A percentile compares a stretch with the other conserved stretches of the same genome.
Conservation (phyloP, 2,329 filamentous ascomycete species). For the Didymella keratinophila region DNA sequence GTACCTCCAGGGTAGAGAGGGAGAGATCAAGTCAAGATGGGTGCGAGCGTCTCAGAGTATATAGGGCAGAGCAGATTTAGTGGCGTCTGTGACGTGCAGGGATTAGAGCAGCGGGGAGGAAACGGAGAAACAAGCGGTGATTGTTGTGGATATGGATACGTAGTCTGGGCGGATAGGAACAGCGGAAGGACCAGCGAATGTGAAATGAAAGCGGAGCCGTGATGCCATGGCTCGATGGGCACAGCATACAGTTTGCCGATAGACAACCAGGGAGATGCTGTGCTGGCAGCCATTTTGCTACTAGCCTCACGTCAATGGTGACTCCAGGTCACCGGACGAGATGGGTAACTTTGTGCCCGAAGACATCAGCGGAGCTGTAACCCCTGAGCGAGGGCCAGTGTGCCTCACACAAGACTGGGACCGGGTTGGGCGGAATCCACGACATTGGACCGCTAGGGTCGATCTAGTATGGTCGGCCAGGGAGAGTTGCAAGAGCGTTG, state of each 20-base stretch:
- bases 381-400: constrained; percentile 48
- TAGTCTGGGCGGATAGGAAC: constrained; percentile 48
- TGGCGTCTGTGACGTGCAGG: constrained; percentile 49
- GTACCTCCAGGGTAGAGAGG: constrained; percentile 37
- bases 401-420: constrained; percentile 33
- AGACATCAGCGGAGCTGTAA: constrained; percentile 31
- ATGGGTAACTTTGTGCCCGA: constrained; percentile 31
- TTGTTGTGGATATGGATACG: constrained; percentile 48
- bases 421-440: constrained; percentile 47
- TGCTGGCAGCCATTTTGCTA: constrained; percentile 38
- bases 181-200: constrained; percentile 47
- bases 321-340: constrained; percentile 40
- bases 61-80: constrained; percentile 51
- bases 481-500: constrained; percentile 46
- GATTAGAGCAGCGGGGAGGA: constrained; percentile 49
- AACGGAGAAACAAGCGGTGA: constrained; percentile 50
- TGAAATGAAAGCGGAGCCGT: constrained; percentile 41
- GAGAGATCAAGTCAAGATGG: constrained; percentile 23
- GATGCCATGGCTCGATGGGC: constrained; percentile 38
- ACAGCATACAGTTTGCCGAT: constrained; percentile 33
- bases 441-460: constrained; percentile 44
- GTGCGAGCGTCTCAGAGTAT: constrained; percentile 49
- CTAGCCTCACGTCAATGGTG: constrained; percentile 36
- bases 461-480: constrained; percentile 44
- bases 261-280: constrained; percentile 32